A percentile compares a stretch with the other conserved stretches of the same genome.
Conservation (phyloP, 2,329 filamentous ascomycete species). For the Hypoxylon sp. region DNA sequence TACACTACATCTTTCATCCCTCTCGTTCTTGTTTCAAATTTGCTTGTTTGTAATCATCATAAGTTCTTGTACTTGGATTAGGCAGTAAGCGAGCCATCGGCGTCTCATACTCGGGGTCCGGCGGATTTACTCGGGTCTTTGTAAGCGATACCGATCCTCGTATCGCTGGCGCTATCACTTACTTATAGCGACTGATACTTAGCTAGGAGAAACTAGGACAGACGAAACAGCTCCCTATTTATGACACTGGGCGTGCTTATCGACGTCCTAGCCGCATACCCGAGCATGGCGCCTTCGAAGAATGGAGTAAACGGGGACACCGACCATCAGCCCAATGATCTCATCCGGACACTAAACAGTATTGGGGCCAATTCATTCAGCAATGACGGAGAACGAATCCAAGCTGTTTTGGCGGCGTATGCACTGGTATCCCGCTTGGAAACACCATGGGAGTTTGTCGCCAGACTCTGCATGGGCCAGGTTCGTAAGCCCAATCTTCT, state of each 20-base stretch:
- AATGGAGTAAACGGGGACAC: neutral
- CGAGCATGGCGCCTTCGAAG: slow-evolving; percentile 5
- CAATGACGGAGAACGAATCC: slow-evolving; percentile 20
- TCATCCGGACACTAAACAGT: slow-evolving; percentile 3
- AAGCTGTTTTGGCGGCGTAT: slow-evolving; percentile 38
- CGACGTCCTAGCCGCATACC: neutral
- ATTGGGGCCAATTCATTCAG: slow-evolving; percentile 9
- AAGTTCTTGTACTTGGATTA: slow-evolving; percentile 9
- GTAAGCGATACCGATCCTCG: slow-evolving; percentile 3
- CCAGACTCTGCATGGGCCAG: slow-evolving; percentile 12
- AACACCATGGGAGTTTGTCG: slow-evolving; percentile 23
- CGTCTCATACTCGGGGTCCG: slow-evolving; percentile 6
- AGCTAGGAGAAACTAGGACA: neutral
- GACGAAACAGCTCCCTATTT: too few species aligned
- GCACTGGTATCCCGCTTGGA: slow-evolving; percentile 21
- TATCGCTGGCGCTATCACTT: slow-evolving; percentile 6
- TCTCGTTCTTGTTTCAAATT: neutral
- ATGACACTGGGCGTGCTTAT: too few species aligned
- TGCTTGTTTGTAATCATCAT: neutral
- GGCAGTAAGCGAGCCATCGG: neutral
- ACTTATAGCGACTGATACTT: slow-evolving; percentile 11
- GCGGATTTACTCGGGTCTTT: slow-evolving; percentile 14
- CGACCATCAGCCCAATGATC: neutral
- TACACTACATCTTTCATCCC: neutral
- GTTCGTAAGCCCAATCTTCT: neutral